Percentiles rank a stretch among this genome's conserved stretches.
Evolutionary conservation across 225 moss, liverwort and hornwort species (phyloP).

Genomic region (Marchantia polymorpha): DNA sequence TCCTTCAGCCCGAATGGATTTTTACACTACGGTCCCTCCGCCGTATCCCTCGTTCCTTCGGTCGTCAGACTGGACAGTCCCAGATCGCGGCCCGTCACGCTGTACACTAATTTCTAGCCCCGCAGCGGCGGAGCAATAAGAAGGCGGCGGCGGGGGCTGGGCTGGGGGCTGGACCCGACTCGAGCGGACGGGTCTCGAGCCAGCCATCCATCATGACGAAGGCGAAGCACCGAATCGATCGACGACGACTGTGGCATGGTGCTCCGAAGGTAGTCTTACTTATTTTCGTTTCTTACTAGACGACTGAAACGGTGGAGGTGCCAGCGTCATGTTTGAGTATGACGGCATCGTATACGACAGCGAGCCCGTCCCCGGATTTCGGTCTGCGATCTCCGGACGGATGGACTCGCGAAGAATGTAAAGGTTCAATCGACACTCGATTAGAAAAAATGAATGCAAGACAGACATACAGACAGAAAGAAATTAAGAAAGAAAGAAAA

Average conservation of each 20-base stretch:
- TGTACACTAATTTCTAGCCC: neutral
- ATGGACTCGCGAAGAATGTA: constrained; percentile 2
- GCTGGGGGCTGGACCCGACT: neutral
- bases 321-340: neutral
- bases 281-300: neutral
- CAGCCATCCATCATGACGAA: too few species aligned
- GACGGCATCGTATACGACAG: neutral
- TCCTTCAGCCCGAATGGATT: neutral
- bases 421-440: neutral
- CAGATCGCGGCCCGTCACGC: neutral
- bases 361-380: neutral
- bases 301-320: neutral
- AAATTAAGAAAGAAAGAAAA: too few species aligned
- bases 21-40: neutral
- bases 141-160: neutral
- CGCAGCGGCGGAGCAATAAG: neutral
- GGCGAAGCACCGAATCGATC: neutral
- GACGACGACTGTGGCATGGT: neutral
- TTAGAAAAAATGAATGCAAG: neutral
- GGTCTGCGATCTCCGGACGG: neutral
- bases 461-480: too few species aligned
- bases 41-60: neutral
- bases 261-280: neutral
- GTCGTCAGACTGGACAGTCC: neutral
- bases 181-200: neutral